Base-by-base conservation (phyloP, 495 filamentous ascomycete genomes). In the Melanomma pulvis-pyrius region DNA sequence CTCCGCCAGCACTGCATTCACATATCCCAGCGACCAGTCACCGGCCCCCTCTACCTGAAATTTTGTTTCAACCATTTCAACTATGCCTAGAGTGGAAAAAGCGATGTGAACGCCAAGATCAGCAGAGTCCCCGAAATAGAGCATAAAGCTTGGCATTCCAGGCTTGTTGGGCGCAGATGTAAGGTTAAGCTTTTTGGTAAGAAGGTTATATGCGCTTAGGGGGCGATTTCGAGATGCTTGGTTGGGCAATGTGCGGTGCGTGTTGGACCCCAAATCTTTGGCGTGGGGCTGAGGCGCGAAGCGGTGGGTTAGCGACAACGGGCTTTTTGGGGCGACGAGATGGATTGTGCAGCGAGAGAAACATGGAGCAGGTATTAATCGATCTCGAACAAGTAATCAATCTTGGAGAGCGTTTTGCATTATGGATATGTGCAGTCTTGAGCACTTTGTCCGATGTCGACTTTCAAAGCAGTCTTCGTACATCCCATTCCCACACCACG, bases 51-150 rank as follows among this genome's bases (percentile, higher is more conserved):
- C 3, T 26, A 7, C 22, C 5, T n/a, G 17, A 8, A 25, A 30
- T n/a, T n/a, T n/a, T n/a, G n/a, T n/a, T n/a, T n/a, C n/a, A n/a
- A 17, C 17, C 12, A 26, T 54, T 54, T 54, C 51, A 54, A 26
- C 8, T 17, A 15, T 13, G n/a, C 51, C 21, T 1, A 26, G 32
- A 54, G 25, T 8, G 21, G 51, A n/a, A 54, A 54, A 54, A 32
- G 51, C 51, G 25, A 30, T 54, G 24, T 26, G 21, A 54, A 24
- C 15, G 51, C 51, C 51, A 54, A 54, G 25, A 51, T 13, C 24
- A 22, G 19, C 51, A 9, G 28, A 34, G 32, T 26, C 30, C 25
- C 7, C 24, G 48, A 11, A 51, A 29, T 29, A 25, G 26, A 51
- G 3, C 19, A 6, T 9, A 12, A 9, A 17, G 11, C 6, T 8